Evolutionary conservation across 768 basidiomycete species (phyloP), one percentile per base, ranked within the genome.

Genomic region (Boletellus ananas): DNA sequence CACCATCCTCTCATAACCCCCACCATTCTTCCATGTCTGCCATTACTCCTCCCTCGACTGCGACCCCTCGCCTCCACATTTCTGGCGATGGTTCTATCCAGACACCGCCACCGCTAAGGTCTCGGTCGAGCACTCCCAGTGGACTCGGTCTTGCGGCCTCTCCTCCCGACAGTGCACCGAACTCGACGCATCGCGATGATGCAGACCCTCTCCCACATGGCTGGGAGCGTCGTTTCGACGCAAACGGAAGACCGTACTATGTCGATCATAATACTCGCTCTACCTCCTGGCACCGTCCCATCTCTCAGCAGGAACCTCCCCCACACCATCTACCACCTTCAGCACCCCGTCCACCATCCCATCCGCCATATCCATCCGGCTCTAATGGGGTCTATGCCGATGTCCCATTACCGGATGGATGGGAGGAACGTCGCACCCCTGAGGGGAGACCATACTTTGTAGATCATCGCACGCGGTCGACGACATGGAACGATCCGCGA

Each of bases 401-500:
- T 57, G 74, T 85, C 10, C 90, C 88, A 10, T 73, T 95, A 9
- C 92, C 92, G 0, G 78, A 86, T 7, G 92, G 92, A 17, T 95
- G 93, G 92, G 93, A 94, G 69, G 92, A 94, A 62, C 81, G 92
- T 40, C 82, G 85, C 50, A 92, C 91, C 2, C 79, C 89, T n/a
- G 90, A 94, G 67, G 92, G 92, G 0, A 74, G 92, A 41, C 78
- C 81, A 11, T 84, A 84, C 64, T 84, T 83, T 49, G 81, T 83
- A 17, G 81, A 94, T 63, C 89, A 93, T 67, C 88, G 79, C 60
- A 77, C 86, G 1, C 78, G 91, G 33, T 90, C 90, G 33, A 94
- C 92, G 11, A 94, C 91, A 25, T 95, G 92, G 92, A 84, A 81
- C 18, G 92, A 95, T 67, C 92, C 93, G 3, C 80, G 92, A 41